Percentiles rank a stretch among this genome's conserved stretches.
These are phyloP conservation scores for Aspergillus sp. DNA, from an alignment of 2,329 filamentous ascomycete species.

Conservation along the genomic window DNA sequence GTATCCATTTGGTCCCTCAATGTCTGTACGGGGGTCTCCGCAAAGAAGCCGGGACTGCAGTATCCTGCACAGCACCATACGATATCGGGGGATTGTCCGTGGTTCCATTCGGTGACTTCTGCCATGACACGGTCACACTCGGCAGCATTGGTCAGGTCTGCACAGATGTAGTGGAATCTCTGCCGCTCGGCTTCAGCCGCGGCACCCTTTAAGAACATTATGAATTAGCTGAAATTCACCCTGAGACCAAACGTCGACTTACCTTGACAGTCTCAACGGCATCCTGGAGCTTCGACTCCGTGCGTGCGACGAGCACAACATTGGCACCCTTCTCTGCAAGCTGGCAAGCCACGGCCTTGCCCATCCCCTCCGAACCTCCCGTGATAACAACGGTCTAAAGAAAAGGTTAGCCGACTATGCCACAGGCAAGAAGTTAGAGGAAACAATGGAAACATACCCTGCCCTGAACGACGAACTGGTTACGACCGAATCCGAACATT, in stretches of 20 bases:
- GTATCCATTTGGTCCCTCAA: slow-evolving; percentile 83
- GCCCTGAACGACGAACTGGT: slow-evolving; percentile 82
- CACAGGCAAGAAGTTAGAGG: not conserved
- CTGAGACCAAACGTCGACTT: slow-evolving; percentile 18
- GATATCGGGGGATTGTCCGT: slow-evolving; percentile 71
- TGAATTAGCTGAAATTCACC: not conserved
- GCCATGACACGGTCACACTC: slow-evolving; percentile 71
- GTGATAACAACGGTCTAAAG: slow-evolving; percentile 81
- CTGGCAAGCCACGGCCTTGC: slow-evolving; percentile 70
- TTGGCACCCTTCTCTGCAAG: slow-evolving; percentile 83
- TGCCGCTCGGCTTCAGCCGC: slow-evolving; percentile 69
- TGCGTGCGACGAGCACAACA: slow-evolving; percentile 81
- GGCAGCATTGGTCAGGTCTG: slow-evolving; percentile 72
- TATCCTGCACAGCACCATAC: slow-evolving; percentile 89
- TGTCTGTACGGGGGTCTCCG: slow-evolving; percentile 68
- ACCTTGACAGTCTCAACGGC: slow-evolving; percentile 69
- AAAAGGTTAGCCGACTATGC: slow-evolving; percentile 6
- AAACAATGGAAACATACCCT: slow-evolving; percentile 59
- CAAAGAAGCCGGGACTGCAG: slow-evolving; percentile 72
- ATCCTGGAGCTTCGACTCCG: slow-evolving; percentile 69
- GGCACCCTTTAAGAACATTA: slow-evolving; percentile 52
- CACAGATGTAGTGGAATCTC: slow-evolving; percentile 79
- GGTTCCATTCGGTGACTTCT: slow-evolving; percentile 78
- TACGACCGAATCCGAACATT: slow-evolving; percentile 54
- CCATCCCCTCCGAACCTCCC: slow-evolving; percentile 91